Evolutionary conservation across 2,329 filamentous ascomycete genomes (phyloP).

Genomic region (Phialemoniopsis sp.): DNA sequence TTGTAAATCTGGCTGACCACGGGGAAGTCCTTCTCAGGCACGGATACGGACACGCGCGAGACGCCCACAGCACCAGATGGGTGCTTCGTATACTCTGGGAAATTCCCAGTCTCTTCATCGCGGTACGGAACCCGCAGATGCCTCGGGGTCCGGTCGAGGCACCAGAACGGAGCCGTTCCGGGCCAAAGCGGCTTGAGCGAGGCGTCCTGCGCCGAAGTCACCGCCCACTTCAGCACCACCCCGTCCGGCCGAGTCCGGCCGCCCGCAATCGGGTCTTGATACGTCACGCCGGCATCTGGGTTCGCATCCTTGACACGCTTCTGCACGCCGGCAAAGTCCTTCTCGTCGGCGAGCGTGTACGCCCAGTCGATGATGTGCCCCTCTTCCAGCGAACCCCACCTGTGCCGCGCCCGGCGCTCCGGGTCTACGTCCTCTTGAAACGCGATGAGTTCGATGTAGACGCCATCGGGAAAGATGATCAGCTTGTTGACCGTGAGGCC

Average conservation of each 20-base stretch:
- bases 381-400: slow-evolving; percentile 50
- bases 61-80: slow-evolving; percentile 47
- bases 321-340: slow-evolving; percentile 33
- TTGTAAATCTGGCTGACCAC: no score
- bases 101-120: slow-evolving; percentile 23
- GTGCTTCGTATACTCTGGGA: no score
- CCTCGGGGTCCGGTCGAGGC: slow-evolving; percentile 57
- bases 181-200: slow-evolving; percentile 23
- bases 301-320: slow-evolving; percentile 23
- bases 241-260: slow-evolving; percentile 53
- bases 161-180: slow-evolving; percentile 60
- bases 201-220: slow-evolving; percentile 32
- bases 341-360: slow-evolving; percentile 36
- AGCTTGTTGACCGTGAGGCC: slow-evolving; percentile 58
- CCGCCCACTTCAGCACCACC: slow-evolving; percentile 53
- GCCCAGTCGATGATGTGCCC: slow-evolving; percentile 58
- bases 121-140: slow-evolving; percentile 50
- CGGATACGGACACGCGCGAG: slow-evolving; percentile 32
- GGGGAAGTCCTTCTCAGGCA: slow-evolving; percentile 15
- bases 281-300: slow-evolving; percentile 32
- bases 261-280: slow-evolving; percentile 44
- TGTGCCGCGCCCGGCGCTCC: slow-evolving; percentile 40
- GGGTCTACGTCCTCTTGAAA: slow-evolving; percentile 44
- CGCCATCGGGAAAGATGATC: slow-evolving; percentile 58
- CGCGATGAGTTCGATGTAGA: slow-evolving; percentile 63